These are phyloP conservation scores for Fragosphaeria purpurea DNA, from an alignment of 2,329 filamentous ascomycete species.

Conservation along the genomic window DNA sequence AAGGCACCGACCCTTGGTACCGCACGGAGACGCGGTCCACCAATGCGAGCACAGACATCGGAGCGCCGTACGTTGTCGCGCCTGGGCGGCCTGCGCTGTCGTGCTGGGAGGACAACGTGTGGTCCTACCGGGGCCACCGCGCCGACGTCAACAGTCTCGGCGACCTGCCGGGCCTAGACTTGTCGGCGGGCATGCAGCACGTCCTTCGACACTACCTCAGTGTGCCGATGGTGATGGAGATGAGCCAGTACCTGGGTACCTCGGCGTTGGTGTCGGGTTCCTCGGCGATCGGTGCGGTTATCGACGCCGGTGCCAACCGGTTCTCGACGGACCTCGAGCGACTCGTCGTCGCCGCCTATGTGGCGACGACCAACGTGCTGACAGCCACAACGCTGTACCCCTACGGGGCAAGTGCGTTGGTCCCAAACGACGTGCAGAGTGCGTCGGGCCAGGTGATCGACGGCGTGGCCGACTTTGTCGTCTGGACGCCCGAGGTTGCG, in stretches of 20 bases:
- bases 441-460: constrained; percentile 3
- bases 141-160: constrained; percentile 10
- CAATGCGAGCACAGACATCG: not conserved
- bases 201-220: constrained; percentile 8
- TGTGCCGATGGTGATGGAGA: constrained; percentile 9
- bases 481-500: constrained; percentile 15
- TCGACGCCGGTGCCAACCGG: constrained; percentile 16
- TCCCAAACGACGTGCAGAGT: constrained; percentile 10
- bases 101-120: constrained; percentile 18
- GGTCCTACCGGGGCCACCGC: constrained; percentile 14
- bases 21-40: constrained; percentile 1
- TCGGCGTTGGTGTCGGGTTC: constrained; percentile 12
- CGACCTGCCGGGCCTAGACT: constrained; percentile 12
- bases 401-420: not conserved
- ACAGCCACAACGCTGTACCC: constrained; percentile 17
- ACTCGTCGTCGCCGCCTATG: constrained; percentile 16
- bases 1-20: constrained; percentile 16
- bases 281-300: constrained; percentile 10
- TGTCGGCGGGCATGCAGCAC: constrained; percentile 9
- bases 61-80: constrained; percentile 9
- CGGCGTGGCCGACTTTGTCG: constrained; percentile 17
- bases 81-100: constrained; percentile 13
- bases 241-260: constrained; percentile 10
- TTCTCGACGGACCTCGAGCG: constrained; percentile 16
- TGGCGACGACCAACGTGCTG: constrained; percentile 16